phyloP scores from a whole-genome alignment of 495 filamentous ascomycete genomes.

The Immersiella caudata region DNA sequence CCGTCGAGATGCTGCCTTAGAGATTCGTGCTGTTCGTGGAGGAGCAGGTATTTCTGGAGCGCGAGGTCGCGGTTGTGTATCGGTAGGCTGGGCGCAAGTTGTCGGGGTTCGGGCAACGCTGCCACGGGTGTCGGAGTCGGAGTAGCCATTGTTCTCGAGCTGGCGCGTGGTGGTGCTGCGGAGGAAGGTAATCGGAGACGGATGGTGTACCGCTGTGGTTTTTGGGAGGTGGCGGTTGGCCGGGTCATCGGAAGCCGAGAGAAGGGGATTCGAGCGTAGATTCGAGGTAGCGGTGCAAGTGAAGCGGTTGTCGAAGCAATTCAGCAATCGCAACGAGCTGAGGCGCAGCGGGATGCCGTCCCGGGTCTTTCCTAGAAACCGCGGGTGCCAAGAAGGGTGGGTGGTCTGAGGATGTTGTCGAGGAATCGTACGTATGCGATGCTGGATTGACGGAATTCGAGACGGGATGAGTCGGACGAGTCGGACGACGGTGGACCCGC shows the following conservation, averaged over 20 bases:
- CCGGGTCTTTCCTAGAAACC: not conserved
- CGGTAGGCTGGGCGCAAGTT: constrained; percentile 15
- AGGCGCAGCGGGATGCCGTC: not conserved
- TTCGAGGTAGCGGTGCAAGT: not conserved
- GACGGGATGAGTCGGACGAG: not conserved
- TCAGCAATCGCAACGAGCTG: not conserved
- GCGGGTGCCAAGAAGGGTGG: not conserved
- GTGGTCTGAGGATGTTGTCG: constrained; percentile 12
- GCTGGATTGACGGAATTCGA: not conserved
- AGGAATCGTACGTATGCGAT: not conserved
- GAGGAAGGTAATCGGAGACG: constrained; percentile 15
- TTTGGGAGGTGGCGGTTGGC: constrained; percentile 16
- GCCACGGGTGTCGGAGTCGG: constrained; percentile 9
- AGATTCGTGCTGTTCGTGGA: constrained; percentile 59
- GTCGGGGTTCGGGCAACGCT: constrained; percentile 26
- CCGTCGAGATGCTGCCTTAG: constrained; percentile 54
- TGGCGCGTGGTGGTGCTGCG: not conserved
- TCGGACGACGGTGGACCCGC: constrained; percentile 10
- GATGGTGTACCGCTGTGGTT: constrained; percentile 21
- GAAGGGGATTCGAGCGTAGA: not conserved
- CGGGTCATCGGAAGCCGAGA: constrained; percentile 27
- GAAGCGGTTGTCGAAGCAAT: not conserved
- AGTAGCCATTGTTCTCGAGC: constrained; percentile 17
- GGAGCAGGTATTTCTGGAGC: constrained; percentile 58
- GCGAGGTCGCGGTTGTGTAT: constrained; percentile 48